Percentiles rank a stretch among this genome's conserved stretches.
These are phyloP conservation scores for Ilyonectria robusta DNA, from an alignment of 2,329 filamentous ascomycete genomes.

Conservation along the genomic window DNA sequence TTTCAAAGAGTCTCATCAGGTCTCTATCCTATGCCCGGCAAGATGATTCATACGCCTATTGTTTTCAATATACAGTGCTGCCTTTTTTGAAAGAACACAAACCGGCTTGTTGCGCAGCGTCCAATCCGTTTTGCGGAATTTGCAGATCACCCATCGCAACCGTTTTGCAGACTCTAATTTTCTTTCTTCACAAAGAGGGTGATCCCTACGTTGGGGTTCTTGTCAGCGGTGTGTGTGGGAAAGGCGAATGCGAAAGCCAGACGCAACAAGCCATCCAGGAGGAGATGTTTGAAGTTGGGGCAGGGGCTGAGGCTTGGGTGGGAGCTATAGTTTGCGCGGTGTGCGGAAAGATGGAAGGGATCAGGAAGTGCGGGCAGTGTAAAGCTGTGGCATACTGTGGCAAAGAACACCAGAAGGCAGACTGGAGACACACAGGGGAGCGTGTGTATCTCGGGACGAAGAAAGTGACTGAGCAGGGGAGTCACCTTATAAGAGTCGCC, in stretches of 20 bases:
- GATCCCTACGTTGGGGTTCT: no score
- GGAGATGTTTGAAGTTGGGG: slow-evolving; percentile 19
- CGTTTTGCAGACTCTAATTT: slow-evolving; percentile 13
- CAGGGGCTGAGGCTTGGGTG: slow-evolving; percentile 7
- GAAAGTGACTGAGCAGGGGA: no score
- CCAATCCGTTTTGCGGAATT: slow-evolving; percentile 19
- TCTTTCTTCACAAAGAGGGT: slow-evolving; percentile 4
- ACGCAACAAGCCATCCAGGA: slow-evolving; percentile 6
- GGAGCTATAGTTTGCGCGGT: neutral
- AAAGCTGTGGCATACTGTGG: neutral
- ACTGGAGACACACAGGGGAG: no score
- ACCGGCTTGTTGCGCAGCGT: slow-evolving; percentile 16
- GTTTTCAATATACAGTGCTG: slow-evolving; percentile 9
- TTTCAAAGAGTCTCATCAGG: slow-evolving; percentile 16
- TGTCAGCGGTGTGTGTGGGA: no score
- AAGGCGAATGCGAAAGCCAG: no score
- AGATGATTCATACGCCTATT: slow-evolving; percentile 9
- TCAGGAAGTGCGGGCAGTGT: no score
- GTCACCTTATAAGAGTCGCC: no score
- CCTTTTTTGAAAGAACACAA: slow-evolving; percentile 23
- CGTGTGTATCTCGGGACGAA: no score
- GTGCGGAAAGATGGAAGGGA: no score
- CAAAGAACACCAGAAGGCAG: no score
- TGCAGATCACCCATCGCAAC: slow-evolving; percentile 18
- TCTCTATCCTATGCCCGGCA: slow-evolving; percentile 17